Evolutionary conservation across 1,284 basidiomycete species (phyloP), one percentile per base, ranked within the genome.

Genomic region (Nidula niveotomentosa): DNA sequence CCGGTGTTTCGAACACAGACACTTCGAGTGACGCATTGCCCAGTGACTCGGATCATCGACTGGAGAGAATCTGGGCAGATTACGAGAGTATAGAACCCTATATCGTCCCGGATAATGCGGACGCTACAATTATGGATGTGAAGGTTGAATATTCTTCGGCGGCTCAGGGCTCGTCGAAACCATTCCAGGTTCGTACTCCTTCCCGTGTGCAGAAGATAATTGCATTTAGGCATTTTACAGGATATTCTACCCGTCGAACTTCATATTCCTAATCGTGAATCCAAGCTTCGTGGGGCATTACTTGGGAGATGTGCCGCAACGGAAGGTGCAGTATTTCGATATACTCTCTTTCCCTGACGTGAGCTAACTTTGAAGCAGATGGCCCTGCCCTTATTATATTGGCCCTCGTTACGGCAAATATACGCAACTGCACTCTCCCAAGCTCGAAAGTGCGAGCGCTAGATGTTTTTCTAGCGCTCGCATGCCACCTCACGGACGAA

Each of bases 401-500:
- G 55, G 90, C 94, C 0, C 79, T 98, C 6, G 79, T 98, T 37
- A 91, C 93, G 17, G 88, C 96, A 15, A 96, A 97, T 62, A 82
- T 98, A 35, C 85, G 97, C 41, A 96, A 95, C 64, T 96, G 93
- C 65, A 76, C 83, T 10, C 80, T 94, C 2, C 93, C 97, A 0
- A 93, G 90, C 36, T 94, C 94, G 6, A 93, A 95, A 68, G 74
- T 94, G 33, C 88, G 86, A 39, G 92, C 91, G 0, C 73, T 99
- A 49, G 94, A 98, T 62, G 80, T 98, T 8, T 88, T 98, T 54
- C 79, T 98, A 15, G 93, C 93, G 1, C 78, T 98, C 5, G 84
- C 86, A 3, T 82, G 84, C 1, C 90, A 92, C 65, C 79, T 99
- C 36, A 93, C 91, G 0, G 97, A 99, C 66, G 96, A 98, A 69